These are phyloP conservation scores for Ehretia macrophylla DNA, from an alignment of 257 asterid species.

Conservation along the genomic window DNA sequence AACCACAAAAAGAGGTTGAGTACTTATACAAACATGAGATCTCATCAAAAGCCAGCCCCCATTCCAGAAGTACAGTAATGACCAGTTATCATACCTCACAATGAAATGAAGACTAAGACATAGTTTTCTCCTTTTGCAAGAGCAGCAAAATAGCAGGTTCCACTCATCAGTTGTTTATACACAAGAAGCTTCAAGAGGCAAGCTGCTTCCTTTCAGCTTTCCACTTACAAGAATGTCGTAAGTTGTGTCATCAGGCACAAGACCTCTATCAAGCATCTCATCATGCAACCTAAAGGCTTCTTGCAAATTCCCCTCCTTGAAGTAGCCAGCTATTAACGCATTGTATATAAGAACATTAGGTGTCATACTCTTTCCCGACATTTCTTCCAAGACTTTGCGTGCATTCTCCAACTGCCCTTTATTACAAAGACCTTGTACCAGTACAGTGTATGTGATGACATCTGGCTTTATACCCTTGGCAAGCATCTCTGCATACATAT, in stretches of 20 bases:
- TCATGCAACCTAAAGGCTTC: slow-evolving; percentile 83
- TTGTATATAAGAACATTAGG: slow-evolving; percentile 64
- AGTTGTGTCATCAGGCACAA: slow-evolving; percentile 53
- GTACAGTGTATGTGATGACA: slow-evolving; percentile 51
- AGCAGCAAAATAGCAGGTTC: too few species aligned
- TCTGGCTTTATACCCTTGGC: slow-evolving; percentile 59
- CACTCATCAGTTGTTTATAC: slow-evolving; percentile 3
- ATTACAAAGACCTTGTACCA: slow-evolving; percentile 69
- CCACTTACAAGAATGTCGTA: slow-evolving; percentile 56
- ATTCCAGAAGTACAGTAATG: too few species aligned
- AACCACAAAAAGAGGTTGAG: too few species aligned
- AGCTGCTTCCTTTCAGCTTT: slow-evolving; percentile 24
- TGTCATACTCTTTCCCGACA: slow-evolving; percentile 39
- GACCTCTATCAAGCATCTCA: slow-evolving; percentile 82
- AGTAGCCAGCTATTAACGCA: slow-evolving; percentile 58
- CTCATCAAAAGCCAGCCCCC: too few species aligned
- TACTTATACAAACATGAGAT: too few species aligned
- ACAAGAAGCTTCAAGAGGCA: slow-evolving; percentile 22
- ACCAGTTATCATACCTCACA: too few species aligned
- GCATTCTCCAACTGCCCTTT: slow-evolving; percentile 69
- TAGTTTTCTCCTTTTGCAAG: too few species aligned
- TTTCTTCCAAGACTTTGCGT: slow-evolving; percentile 53
- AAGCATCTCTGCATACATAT: slow-evolving; percentile 67
- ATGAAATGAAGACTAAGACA: too few species aligned
- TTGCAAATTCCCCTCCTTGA: slow-evolving; percentile 66